These are phyloP conservation scores for Paraphoma chrysanthemicola DNA, from an alignment of 2,329 filamentous ascomycete genomes.

Conservation along the genomic window DNA sequence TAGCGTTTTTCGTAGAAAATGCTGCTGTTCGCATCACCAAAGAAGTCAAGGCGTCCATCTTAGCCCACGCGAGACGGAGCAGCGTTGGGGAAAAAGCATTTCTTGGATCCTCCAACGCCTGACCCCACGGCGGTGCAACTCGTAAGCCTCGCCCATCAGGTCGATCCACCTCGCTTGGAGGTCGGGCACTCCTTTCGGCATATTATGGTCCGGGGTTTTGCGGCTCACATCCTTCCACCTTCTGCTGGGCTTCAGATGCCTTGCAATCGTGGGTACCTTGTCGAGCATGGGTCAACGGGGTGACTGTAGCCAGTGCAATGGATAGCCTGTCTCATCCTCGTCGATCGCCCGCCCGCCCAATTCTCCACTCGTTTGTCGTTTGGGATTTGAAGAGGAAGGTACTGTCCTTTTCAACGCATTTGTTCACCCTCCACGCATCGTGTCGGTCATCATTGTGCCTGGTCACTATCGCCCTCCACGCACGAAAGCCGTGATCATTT, in stretches of 20 bases:
- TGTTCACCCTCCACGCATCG: too few species aligned
- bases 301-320: background rate
- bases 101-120: background rate
- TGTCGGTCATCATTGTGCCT: too few species aligned
- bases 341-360: background rate
- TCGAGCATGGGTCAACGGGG: background rate
- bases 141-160: background rate
- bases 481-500: too few species aligned
- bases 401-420: background rate
- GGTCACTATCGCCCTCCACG: too few species aligned
- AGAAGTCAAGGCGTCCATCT: too few species aligned
- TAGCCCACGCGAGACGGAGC: background rate
- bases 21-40: too few species aligned
- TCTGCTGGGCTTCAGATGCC: background rate
- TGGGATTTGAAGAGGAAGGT: background rate
- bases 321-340: background rate
- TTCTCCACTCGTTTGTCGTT: background rate
- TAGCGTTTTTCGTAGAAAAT: too few species aligned
- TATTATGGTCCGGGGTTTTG: background rate
- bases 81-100: background rate
- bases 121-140: background rate
- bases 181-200: background rate
- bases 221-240: background rate
- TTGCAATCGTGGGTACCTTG: background rate
- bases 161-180: background rate